Evolutionary conservation across 805 yeast species (phyloP), one percentile per base, ranked within the genome.

Genomic region (Naumovozyma dairenensis): DNA sequence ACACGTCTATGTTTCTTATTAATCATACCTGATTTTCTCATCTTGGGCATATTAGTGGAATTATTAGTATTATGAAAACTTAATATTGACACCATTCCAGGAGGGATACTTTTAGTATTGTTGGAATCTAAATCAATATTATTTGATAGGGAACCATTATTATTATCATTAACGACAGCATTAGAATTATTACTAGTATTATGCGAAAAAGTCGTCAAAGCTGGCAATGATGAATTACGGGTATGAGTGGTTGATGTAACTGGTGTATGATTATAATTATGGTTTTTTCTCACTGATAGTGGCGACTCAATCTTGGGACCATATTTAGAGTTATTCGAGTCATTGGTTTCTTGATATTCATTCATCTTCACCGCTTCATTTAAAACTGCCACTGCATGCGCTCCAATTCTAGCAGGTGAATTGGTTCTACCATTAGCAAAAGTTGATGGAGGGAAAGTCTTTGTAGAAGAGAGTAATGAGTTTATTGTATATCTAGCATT

Each of bases 351-450:
- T 7, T 12, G 26, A 12, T 24, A 10, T 24, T 55, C 59, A 33
- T 48, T 54, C 16, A 55, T 34, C 2, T 31, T 33, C 6, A 42
- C 43, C 6, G 47, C 40, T 9, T 55, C 51, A 25, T 53, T 55
- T 21, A 71, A 45, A 1, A 64, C 61, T 0, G 83, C 79, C 1
- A 79, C 81, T 1, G 85, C 84, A 16, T 68, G 71, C 1, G 85
- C 85, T 1, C 87, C 87, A 8, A 77, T 66, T 44, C 74, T 75
- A 1, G 84, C 80, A 0, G 86, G 86, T 2, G 83, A 75, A 20
- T 68, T 53, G 13, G 78, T 72, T 39, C 77, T 55, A 39, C 45
- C n/a, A n/a, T n/a, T n/a, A n/a, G n/a, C n/a, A n/a, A n/a, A n/a
- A n/a, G n/a, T n/a, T n/a, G n/a, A n/a, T n/a, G n/a, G n/a, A n/a